Percentiles rank a stretch among this genome's conserved stretches.
Evolutionary conservation across 306 rosid genomes (phyloP).

Genomic region (Arachis hypogaea): DNA sequence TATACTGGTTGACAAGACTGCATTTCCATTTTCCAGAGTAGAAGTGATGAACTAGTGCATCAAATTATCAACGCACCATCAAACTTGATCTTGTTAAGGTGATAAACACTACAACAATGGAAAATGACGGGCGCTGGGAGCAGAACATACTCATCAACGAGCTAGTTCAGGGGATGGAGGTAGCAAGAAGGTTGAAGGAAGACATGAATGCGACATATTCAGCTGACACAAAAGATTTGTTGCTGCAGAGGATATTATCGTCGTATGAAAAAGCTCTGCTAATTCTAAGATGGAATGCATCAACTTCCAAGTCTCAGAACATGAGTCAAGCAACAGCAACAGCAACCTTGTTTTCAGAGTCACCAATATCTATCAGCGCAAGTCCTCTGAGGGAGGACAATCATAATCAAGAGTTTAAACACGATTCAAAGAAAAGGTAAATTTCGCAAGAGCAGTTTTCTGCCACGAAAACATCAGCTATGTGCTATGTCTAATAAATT

Average conservation of each 20-base stretch:
- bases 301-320: constrained; percentile 41
- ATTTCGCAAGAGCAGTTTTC: constrained; percentile 24
- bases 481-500: constrained; percentile 4
- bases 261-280: constrained; percentile 74
- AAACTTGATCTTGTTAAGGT: constrained; percentile 1
- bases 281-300: constrained; percentile 59
- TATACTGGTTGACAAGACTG: constrained; percentile 30
- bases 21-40: constrained; percentile 29
- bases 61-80: constrained; percentile 22
- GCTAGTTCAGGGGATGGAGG: constrained; percentile 78
- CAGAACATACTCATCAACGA: constrained; percentile 65
- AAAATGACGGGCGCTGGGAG: constrained; percentile 60
- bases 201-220: constrained; percentile 53
- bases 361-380: constrained; percentile 56
- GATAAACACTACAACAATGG: constrained; percentile 52
- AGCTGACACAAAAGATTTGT: constrained; percentile 46
- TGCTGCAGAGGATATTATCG: constrained; percentile 68
- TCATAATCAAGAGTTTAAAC: constrained; percentile 48
- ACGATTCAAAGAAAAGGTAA: constrained; percentile 80
- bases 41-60: constrained; percentile 8
- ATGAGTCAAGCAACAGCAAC: constrained; percentile 27
- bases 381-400: constrained; percentile 64
- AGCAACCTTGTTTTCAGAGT: constrained; percentile 45
- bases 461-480: constrained; percentile 19
- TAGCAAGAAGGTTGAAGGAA: constrained; percentile 70